A percentile compares a stretch with the other conserved stretches of the same genome.
Conservation (phyloP, 148 eudicot genomes). For the Linanthus parryae region DNA sequence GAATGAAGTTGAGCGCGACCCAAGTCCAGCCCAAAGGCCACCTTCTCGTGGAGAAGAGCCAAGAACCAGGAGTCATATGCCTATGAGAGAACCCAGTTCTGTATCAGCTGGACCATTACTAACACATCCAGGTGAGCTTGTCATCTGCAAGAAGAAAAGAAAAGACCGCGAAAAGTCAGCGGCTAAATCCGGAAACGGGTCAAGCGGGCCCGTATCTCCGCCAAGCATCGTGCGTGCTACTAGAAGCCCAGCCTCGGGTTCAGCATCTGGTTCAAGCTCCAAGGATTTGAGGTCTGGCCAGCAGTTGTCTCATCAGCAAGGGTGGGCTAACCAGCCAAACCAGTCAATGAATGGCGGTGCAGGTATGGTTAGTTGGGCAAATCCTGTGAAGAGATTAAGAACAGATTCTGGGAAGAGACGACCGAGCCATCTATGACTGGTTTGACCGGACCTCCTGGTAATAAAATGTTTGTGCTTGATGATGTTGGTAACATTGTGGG, state of each 20-base stretch:
- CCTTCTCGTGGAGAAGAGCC: slow-evolving; percentile 44
- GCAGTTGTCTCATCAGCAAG: slow-evolving; percentile 28
- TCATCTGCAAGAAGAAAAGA: slow-evolving; percentile 88
- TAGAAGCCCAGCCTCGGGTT: slow-evolving; percentile 62
- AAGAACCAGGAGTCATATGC: slow-evolving; percentile 27
- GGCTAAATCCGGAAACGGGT: slow-evolving; percentile 41
- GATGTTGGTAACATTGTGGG: too few relatives aligned
- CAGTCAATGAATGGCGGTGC: slow-evolving; percentile 45
- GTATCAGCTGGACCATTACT: too few relatives aligned
- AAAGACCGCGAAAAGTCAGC: slow-evolving; percentile 74
- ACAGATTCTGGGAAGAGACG: slow-evolving; percentile 79
- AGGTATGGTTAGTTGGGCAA: slow-evolving; percentile 69
- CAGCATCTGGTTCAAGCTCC: slow-evolving; percentile 25
- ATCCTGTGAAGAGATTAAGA: slow-evolving; percentile 85
- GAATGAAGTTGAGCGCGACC: slow-evolving; percentile 53
- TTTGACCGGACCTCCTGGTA: too few relatives aligned
- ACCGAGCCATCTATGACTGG: slow-evolving; percentile 61
- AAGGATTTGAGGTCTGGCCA: slow-evolving; percentile 37
- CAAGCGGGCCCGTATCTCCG: slow-evolving; percentile 75
- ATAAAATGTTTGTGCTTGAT: too few relatives aligned
- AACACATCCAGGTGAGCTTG: slow-evolving; percentile 91
- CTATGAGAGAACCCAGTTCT: slow-evolving; percentile 59
- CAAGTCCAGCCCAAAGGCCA: slow-evolving; percentile 41
- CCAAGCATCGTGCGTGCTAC: slow-evolving; percentile 52
- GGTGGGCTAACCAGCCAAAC: slow-evolving; percentile 35